These are phyloP conservation scores for Corylus avellana DNA, from an alignment of 306 rosid species.

Conservation along the genomic window DNA sequence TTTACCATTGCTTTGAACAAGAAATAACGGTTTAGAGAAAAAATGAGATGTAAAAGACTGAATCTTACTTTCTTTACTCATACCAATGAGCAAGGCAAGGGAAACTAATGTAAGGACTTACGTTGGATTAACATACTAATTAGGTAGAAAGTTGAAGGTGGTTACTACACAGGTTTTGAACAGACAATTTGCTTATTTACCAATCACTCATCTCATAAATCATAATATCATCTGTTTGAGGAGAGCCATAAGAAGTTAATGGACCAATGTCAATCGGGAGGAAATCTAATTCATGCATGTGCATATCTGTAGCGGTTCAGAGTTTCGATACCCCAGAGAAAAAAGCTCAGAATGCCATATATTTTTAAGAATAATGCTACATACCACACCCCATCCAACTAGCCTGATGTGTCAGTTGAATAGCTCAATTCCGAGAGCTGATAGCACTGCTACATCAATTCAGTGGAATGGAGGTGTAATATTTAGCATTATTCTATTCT, in stretches of 20 bases:
- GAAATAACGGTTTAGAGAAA: background rate
- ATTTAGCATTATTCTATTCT: too few relatives aligned
- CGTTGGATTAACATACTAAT: background rate
- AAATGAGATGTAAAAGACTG: background rate
- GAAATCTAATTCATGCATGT: background rate
- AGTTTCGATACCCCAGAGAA: background rate
- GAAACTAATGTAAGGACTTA: background rate
- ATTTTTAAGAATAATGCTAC: too few relatives aligned
- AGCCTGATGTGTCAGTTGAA: too few relatives aligned
- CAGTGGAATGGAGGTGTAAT: too few relatives aligned
- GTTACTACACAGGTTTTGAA: background rate
- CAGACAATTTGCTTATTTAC: background rate
- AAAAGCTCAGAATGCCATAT: background rate
- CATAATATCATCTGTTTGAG: background rate
- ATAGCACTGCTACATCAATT: too few relatives aligned
- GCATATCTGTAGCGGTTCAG: too few relatives aligned
- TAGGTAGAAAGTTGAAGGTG: background rate
- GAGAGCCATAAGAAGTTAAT: background rate
- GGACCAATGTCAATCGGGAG: background rate
- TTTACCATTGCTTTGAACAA: too few relatives aligned
- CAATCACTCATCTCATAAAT: background rate
- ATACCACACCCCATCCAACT: too few relatives aligned
- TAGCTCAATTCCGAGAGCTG: too few relatives aligned
- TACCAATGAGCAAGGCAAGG: background rate
- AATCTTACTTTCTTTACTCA: background rate